Percentiles rank a stretch among this genome's conserved stretches.
phyloP scores from a whole-genome alignment of 495 filamentous ascomycete species.

The Coniosporium apollinis region DNA sequence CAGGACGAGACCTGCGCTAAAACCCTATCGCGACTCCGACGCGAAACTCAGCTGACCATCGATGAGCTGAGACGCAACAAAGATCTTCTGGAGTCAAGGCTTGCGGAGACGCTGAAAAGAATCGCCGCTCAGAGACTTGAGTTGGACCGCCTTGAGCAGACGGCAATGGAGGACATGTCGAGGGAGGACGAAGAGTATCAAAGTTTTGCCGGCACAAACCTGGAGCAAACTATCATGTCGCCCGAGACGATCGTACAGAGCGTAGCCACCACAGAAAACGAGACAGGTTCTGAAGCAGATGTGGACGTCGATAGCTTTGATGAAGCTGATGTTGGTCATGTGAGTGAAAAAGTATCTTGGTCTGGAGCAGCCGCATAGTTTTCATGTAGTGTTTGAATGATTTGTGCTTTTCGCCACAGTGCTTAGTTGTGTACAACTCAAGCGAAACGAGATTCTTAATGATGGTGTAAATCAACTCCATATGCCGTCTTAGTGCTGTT shows the following conservation, averaged over 20 bases:
- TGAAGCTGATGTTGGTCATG: neutral
- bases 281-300: neutral
- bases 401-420: too few relatives aligned
- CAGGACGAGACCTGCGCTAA: neutral
- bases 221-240: constrained; percentile 1
- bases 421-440: too few relatives aligned
- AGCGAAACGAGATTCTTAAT: too few relatives aligned
- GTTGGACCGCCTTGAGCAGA: neutral
- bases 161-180: constrained; percentile 1
- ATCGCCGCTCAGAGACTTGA: constrained; percentile 1
- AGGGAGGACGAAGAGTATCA: constrained; percentile 4
- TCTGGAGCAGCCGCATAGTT: neutral
- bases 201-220: neutral
- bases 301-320: neutral
- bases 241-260: neutral
- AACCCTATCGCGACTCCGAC: neutral
- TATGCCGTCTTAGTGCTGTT: too few relatives aligned
- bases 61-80: constrained; percentile 3
- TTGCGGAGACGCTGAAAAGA: neutral
- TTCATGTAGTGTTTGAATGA: neutral
- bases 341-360: neutral
- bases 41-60: neutral
- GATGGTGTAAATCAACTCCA: too few relatives aligned
- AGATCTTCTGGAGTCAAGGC: neutral
- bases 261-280: neutral